Percentiles rank a stretch among this genome's conserved stretches.
Evolutionary conservation across 768 basidiomycete species (phyloP).

Genomic region (Cystofilobasidium capitatum): DNA sequence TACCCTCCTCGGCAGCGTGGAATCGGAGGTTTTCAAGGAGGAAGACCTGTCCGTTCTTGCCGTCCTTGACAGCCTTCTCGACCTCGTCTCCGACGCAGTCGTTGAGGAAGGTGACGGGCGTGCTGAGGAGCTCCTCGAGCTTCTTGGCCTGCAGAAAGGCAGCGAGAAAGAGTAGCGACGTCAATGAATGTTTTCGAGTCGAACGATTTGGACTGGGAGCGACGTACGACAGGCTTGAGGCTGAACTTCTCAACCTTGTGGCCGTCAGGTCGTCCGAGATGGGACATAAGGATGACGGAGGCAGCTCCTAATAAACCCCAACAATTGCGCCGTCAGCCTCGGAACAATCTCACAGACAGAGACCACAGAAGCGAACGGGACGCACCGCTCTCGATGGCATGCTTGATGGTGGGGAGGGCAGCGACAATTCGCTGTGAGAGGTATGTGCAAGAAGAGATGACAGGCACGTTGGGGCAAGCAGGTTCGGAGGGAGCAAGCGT

Average conservation of each 20-base stretch:
- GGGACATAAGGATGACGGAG: conserved; percentile 87
- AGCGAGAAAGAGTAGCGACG: background rate
- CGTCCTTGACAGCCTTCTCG: conserved; percentile 63
- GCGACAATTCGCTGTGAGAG: conserved; percentile 81
- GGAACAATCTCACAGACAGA: too few relatives aligned
- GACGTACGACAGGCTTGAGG: conserved; percentile 59
- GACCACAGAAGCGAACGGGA: conserved; percentile 12
- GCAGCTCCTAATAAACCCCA: conserved; percentile 44
- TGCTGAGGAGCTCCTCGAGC: conserved; percentile 61
- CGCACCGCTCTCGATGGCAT: conserved; percentile 75
- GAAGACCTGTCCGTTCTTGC: conserved; percentile 55
- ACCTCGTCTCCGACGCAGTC: conserved; percentile 81
- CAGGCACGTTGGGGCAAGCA: too few relatives aligned
- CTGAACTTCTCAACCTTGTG: conserved; percentile 81
- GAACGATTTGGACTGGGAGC: background rate
- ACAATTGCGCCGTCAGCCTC: background rate
- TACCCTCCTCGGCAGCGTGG: conserved; percentile 97
- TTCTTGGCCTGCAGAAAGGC: conserved; percentile 47
- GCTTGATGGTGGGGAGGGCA: conserved; percentile 87
- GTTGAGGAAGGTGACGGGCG: conserved; percentile 65
- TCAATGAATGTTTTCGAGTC: background rate
- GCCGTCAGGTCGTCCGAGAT: conserved; percentile 93
- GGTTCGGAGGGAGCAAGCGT: background rate
- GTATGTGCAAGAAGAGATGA: background rate
- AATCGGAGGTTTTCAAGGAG: conserved; percentile 96